Evolutionary conservation across 1,139 yeast species (phyloP).

Genomic region (Dujonia santamariae): DNA sequence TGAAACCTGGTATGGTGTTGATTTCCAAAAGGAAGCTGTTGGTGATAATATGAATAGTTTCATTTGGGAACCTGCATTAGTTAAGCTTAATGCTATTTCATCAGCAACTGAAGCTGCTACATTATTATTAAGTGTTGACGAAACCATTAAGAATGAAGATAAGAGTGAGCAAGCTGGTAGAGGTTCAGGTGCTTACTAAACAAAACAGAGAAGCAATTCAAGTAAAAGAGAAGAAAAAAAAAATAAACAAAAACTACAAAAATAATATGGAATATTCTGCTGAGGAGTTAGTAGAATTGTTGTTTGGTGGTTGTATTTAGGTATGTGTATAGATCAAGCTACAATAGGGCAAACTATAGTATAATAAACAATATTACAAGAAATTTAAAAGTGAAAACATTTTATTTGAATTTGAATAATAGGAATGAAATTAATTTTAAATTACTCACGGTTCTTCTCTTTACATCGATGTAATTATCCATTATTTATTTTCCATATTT

Average conservation of each 20-base stretch:
- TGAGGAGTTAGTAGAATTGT: too few relatives aligned
- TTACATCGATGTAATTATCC: too few relatives aligned
- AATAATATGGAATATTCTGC: too few relatives aligned
- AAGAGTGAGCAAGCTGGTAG: constrained; percentile 54
- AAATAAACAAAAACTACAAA: background rate
- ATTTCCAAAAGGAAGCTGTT: constrained; percentile 78
- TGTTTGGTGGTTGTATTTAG: too few relatives aligned
- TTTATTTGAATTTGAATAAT: too few relatives aligned
- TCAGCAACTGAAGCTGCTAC: constrained; percentile 99
- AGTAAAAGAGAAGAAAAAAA: background rate
- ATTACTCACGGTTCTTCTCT: too few relatives aligned
- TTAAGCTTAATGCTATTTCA: constrained; percentile 88
- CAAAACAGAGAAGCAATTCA: background rate
- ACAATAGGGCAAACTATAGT: too few relatives aligned
- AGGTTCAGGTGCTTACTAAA: constrained; percentile 53
- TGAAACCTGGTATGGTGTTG: constrained; percentile 88
- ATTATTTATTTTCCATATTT: too few relatives aligned
- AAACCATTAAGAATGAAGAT: constrained; percentile 84
- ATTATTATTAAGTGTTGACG: constrained; percentile 88
- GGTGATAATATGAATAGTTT: constrained; percentile 83
- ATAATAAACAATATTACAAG: too few relatives aligned
- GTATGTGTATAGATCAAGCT: too few relatives aligned
- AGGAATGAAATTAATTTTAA: too few relatives aligned
- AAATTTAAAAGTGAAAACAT: too few relatives aligned
- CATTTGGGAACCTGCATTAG: constrained; percentile 98